Conservation (phyloP, 805 yeast genomes). For the Ogataea kodamae region DNA sequence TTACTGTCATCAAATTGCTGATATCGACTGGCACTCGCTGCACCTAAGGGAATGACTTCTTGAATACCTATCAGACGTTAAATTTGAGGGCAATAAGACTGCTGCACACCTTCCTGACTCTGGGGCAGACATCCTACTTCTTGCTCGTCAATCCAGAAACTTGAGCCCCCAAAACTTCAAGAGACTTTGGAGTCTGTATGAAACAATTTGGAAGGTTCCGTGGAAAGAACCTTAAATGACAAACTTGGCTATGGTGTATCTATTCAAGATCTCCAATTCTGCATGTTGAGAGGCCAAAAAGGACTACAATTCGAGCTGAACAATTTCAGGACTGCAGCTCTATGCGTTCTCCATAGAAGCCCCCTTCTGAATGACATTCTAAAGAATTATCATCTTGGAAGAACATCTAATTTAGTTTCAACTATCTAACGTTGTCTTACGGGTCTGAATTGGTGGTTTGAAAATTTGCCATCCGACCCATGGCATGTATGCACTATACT, state of each 20-base stretch:
- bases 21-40: conserved; percentile 66
- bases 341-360: conserved; percentile 30
- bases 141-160: conserved; percentile 37
- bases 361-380: conserved; percentile 42
- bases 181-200: conserved; percentile 23
- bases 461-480: conserved; percentile 27
- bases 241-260: conserved; percentile 36
- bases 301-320: conserved; percentile 47
- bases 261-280: conserved; percentile 37
- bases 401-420: conserved; percentile 43
- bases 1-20: conserved; percentile 60
- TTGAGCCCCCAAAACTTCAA: conserved; percentile 11
- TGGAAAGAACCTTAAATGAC: conserved; percentile 40
- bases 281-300: conserved; percentile 53
- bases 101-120: conserved; percentile 59
- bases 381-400: conserved; percentile 51
- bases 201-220: conserved; percentile 42
- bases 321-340: conserved; percentile 5
- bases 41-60: conserved; percentile 54
- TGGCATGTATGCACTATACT: conserved; percentile 36
- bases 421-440: conserved; percentile 39
- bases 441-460: conserved; percentile 41
- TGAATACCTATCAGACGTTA: conserved; percentile 45
- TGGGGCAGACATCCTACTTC: conserved; percentile 58
- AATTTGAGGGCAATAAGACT: conserved; percentile 48